Base-by-base conservation (phyloP, 306 rosid species). In the Betula pendula region DNA sequence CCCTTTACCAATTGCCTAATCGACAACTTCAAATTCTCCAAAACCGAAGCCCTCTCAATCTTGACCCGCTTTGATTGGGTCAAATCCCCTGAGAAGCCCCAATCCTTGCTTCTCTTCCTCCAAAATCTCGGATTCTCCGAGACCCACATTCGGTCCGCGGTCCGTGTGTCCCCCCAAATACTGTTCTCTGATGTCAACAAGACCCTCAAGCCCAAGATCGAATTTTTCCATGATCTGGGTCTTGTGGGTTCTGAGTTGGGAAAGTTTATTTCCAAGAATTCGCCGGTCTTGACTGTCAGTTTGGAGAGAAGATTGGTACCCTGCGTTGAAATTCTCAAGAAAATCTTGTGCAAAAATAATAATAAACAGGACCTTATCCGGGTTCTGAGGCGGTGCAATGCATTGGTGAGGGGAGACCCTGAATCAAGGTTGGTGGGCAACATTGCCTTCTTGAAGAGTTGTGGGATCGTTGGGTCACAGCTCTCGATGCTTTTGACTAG, bases 401-500 rank as follows among this genome's bases (percentile, higher is more conserved):
- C 69, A 77, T 4, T 77, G 6, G 56, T 87, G 35, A 53, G 79
- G 38, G 55, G 19, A 45, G 62, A 75, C 68, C 79, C 73, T 4
- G 29, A 60, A 72, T 72, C 69, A 14, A 55, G 31, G 2, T 50
- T 86, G 84, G 9, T 74, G 40, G 44, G 42, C 25, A 87, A 84
- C 55, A 59, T 79, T 74, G 52, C 80, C 22, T 84, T 77, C 76
- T 82, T 90, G 66, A 80, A 67, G 82, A 86, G 84, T 69, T 82
- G 47, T 73, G 91, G 94, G 73, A 81, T 90, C 70, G 79, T 70
- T 72, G 87, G 89, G 27, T 51, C 84, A 73, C 91, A 86, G 78
- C 89, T 90, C 79, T 52, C 79, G 31, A 6, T 25, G 71, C 73
- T 87, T 25, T 75, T 87, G 66, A 89, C 83, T 70, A 70, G 75